These are phyloP conservation scores for Cymbopogon citratus DNA, from an alignment of 176 grass and related monocot genomes.

Conservation along the genomic window DNA sequence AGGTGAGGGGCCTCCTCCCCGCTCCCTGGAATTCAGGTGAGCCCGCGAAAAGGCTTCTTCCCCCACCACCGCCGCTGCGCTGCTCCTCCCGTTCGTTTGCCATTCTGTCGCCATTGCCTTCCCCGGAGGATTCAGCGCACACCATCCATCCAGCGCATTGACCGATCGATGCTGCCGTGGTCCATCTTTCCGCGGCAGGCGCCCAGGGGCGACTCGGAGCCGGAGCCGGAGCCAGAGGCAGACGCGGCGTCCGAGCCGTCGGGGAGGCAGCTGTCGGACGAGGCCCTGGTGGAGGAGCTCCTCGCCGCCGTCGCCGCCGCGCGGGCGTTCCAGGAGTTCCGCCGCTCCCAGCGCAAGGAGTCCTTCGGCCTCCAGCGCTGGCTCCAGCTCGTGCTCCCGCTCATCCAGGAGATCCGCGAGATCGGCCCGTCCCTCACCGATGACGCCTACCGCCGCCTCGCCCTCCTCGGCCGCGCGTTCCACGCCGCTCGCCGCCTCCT, in stretches of 20 bases:
- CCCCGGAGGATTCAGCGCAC: neutral
- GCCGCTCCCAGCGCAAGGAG: conserved; percentile 59
- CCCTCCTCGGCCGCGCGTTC: conserved; percentile 39
- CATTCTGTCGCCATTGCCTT: neutral
- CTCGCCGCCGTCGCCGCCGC: conserved; percentile 26
- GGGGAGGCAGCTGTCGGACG: conserved; percentile 24
- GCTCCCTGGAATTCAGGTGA: conserved; percentile 34
- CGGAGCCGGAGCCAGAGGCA: neutral
- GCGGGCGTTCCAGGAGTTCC: conserved; percentile 45
- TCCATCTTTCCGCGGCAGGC: neutral
- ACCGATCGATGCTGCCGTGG: conserved; percentile 14
- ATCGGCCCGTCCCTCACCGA: conserved; percentile 13
- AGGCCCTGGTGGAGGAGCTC: conserved; percentile 41
- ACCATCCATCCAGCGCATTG: neutral
- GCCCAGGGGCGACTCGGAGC: neutral
- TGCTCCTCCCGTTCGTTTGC: neutral
- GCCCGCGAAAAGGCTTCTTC: conserved; percentile 1
- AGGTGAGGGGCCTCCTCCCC: no score
- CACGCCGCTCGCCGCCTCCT: conserved; percentile 48
- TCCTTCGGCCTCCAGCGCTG: conserved; percentile 49
- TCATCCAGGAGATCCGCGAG: conserved; percentile 58
- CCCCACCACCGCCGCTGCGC: neutral
- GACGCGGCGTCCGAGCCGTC: conserved; percentile 8
- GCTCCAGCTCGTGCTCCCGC: conserved; percentile 54
- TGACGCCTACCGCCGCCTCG: conserved; percentile 28